Percentiles rank a stretch among this genome's conserved stretches.
phyloP scores from a whole-genome alignment of 768 basidiomycete species.

The Crucibulum laeve region DNA sequence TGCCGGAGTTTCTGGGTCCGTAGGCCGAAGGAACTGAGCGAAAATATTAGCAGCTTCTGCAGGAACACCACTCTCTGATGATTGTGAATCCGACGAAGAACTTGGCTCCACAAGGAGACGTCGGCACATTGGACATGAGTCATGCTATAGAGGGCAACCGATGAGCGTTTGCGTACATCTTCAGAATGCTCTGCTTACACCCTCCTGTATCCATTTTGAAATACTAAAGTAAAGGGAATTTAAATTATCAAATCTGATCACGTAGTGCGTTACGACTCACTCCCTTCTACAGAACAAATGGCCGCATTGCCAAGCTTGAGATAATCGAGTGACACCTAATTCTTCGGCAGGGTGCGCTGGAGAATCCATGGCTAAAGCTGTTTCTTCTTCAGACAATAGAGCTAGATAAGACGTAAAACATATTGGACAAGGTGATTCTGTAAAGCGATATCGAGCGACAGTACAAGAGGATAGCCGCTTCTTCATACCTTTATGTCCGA shows the following conservation, averaged over 20 bases:
- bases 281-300: constrained; percentile 83
- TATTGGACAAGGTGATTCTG: constrained; percentile 73
- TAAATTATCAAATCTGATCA: constrained; percentile 5
- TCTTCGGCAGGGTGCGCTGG: constrained; percentile 69
- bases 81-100: not conserved
- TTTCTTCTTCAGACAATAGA: constrained; percentile 71
- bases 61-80: not conserved
- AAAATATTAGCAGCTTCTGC: too few relatives aligned
- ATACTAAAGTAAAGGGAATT: constrained; percentile 37
- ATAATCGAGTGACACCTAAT: constrained; percentile 64
- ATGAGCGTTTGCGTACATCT: not conserved
- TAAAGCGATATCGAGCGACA: not conserved
- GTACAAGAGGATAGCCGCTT: not conserved
- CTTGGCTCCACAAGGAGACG: constrained; percentile 31
- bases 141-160: constrained; percentile 31
- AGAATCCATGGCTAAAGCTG: constrained; percentile 71
- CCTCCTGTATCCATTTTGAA: constrained; percentile 55
- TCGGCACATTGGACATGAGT: constrained; percentile 68
- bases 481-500: constrained; percentile 41
- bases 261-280: constrained; percentile 32
- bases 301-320: constrained; percentile 46
- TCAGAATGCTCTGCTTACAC: constrained; percentile 31
- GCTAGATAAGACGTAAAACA: constrained; percentile 69
- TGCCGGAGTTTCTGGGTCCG: too few relatives aligned
- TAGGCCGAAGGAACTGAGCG: too few relatives aligned